Conservation (phyloP, 2,329 filamentous ascomycete species). For the Colletotrichum spaethianum region DNA sequence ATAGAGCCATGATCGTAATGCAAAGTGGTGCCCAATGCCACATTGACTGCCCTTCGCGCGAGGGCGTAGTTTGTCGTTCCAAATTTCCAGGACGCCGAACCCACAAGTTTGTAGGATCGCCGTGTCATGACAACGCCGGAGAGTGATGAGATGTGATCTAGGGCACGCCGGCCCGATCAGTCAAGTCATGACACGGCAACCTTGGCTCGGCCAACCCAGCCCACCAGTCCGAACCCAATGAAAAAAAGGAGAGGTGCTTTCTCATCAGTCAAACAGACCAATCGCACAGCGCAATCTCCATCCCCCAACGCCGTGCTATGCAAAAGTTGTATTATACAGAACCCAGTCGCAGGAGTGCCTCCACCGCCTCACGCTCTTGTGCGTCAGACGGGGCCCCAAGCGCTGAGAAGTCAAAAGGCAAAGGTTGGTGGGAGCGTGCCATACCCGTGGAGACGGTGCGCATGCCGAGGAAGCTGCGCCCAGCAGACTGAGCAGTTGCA, state of each 20-base stretch:
- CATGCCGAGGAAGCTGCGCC: slow-evolving; percentile 54
- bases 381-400: slow-evolving; percentile 71
- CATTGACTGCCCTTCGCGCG: slow-evolving; percentile 39
- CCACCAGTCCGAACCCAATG: slow-evolving; percentile 24
- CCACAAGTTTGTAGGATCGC: slow-evolving; percentile 34
- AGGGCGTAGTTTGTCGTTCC: slow-evolving; percentile 37
- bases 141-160: slow-evolving; percentile 44
- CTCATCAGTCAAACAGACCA: slow-evolving; percentile 27
- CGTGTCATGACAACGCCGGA: slow-evolving; percentile 51
- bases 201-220: slow-evolving; percentile 46
- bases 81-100: slow-evolving; percentile 39
- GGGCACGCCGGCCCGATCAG: slow-evolving; percentile 51
- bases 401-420: slow-evolving; percentile 66
- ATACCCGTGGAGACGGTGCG: slow-evolving; percentile 69
- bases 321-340: slow-evolving; percentile 76
- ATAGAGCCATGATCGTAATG: slow-evolving; percentile 39
- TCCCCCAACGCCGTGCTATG: slow-evolving; percentile 67
- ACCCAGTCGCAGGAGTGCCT: slow-evolving; percentile 84
- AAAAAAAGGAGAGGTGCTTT: slow-evolving; percentile 26
- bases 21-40: slow-evolving; percentile 40
- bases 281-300: slow-evolving; percentile 36
- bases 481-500: slow-evolving; percentile 65
- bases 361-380: slow-evolving; percentile 86
- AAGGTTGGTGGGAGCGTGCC: slow-evolving; percentile 65
- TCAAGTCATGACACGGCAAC: slow-evolving; percentile 50